Evolutionary conservation across 768 basidiomycete species (phyloP).

Genomic region (Hygrocybe coccinea): DNA sequence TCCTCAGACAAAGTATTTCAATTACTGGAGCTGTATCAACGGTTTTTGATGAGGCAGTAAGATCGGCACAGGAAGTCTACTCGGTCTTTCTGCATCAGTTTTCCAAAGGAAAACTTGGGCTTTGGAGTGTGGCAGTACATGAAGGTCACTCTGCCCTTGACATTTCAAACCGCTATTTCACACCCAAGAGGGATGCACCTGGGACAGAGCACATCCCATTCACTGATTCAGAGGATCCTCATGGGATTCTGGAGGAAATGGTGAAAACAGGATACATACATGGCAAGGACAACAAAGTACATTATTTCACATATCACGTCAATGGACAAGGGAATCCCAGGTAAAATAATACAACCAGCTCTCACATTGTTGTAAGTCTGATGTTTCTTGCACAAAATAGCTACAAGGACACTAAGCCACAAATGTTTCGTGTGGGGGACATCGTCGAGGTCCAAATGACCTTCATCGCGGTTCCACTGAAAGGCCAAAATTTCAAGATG

Average conservation of each 20-base stretch:
- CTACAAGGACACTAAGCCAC: not conserved
- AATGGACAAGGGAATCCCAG: not conserved
- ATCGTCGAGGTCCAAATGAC: conserved; percentile 13
- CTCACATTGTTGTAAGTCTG: not conserved
- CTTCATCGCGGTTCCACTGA: conserved; percentile 11
- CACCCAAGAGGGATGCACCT: not conserved
- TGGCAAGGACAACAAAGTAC: not conserved
- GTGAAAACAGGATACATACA: not conserved
- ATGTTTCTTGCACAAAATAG: too few species aligned
- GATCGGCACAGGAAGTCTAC: not conserved
- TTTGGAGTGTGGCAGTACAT: not conserved
- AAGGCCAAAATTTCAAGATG: conserved; percentile 11
- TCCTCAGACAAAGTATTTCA: not conserved
- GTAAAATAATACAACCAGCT: not conserved
- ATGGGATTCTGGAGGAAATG: too few species aligned
- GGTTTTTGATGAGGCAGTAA: too few species aligned
- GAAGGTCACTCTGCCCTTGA: not conserved
- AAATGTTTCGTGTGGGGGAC: conserved; percentile 12
- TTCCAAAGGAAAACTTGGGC: not conserved
- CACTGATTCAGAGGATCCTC: not conserved
- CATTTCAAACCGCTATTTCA: not conserved
- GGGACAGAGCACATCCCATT: not conserved
- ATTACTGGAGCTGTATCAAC: not conserved
- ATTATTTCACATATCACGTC: not conserved
- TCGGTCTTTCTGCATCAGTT: not conserved